These are phyloP conservation scores for Salix caprea DNA, from an alignment of 345 rosid genomes.

Conservation along the genomic window DNA sequence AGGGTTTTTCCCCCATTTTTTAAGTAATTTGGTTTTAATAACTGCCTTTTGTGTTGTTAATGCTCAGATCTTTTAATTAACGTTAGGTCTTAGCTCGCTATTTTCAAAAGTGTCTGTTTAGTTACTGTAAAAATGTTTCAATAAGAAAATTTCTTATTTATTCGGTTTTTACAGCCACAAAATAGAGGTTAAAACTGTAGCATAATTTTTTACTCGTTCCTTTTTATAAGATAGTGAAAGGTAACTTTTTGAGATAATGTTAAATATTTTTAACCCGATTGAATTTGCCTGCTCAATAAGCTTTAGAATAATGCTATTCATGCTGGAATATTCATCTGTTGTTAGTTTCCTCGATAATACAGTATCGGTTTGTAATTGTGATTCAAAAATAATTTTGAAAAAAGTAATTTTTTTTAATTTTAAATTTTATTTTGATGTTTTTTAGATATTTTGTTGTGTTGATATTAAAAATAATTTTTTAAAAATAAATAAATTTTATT, in stretches of 20 bases:
- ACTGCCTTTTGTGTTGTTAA: background rate
- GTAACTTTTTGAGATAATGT: background rate
- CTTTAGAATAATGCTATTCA: background rate
- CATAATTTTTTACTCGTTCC: background rate
- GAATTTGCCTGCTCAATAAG: background rate
- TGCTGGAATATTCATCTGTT: background rate
- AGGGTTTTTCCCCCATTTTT: background rate
- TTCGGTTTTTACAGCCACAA: background rate
- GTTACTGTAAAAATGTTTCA: background rate
- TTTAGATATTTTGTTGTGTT: too few species aligned
- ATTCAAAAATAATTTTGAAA: too few species aligned
- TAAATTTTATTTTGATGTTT: too few species aligned
- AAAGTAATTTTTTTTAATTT: too few species aligned
- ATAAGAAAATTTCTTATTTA: background rate
- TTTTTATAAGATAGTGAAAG: background rate
- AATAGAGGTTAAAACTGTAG: background rate
- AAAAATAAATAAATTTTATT: too few species aligned
- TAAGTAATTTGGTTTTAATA: background rate
- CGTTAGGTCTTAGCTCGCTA: background rate
- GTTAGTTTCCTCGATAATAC: background rate
- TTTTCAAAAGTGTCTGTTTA: background rate
- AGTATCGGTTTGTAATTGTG: too few species aligned
- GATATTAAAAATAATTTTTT: too few species aligned
- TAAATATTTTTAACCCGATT: background rate
- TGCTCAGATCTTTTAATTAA: background rate